Evolutionary conservation across 1,284 basidiomycete genomes (phyloP).

Genomic region (Apiotrichum veenhuisii): DNA sequence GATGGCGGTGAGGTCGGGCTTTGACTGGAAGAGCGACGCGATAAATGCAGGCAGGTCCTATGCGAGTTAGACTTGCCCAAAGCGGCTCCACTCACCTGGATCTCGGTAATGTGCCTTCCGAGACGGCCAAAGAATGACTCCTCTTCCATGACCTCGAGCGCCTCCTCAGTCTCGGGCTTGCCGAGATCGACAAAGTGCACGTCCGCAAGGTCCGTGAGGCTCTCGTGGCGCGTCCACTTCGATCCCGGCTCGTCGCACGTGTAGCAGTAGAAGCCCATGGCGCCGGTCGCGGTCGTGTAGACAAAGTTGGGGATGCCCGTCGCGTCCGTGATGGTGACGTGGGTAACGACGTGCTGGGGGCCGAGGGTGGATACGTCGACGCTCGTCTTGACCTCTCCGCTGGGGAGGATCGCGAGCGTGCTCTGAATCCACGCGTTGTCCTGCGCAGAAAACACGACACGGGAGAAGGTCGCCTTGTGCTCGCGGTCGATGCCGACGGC

Average conservation of each 20-base stretch:
- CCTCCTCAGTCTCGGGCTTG: slow-evolving; percentile 57
- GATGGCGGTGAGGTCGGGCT: neutral
- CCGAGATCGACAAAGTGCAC: slow-evolving; percentile 76
- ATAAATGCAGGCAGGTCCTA: slow-evolving; percentile 71
- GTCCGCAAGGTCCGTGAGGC: slow-evolving; percentile 62
- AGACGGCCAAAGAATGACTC: slow-evolving; percentile 62
- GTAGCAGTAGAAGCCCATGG: slow-evolving; percentile 51
- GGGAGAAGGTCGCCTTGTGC: slow-evolving; percentile 52
- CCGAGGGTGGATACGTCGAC: slow-evolving; percentile 16
- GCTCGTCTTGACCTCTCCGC: neutral
- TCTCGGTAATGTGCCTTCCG: slow-evolving; percentile 60
- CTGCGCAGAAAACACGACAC: slow-evolving; percentile 67
- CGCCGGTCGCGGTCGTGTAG: slow-evolving; percentile 68
- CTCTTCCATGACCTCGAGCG: slow-evolving; percentile 50
- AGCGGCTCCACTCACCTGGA: slow-evolving; percentile 54
- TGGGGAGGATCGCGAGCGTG: slow-evolving; percentile 4
- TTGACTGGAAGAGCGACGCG: slow-evolving; percentile 20
- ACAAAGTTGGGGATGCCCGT: neutral
- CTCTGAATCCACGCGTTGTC: slow-evolving; percentile 6
- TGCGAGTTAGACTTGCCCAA: neutral
- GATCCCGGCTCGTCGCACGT: neutral
- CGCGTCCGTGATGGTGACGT: slow-evolving; percentile 56
- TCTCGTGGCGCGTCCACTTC: slow-evolving; percentile 80
- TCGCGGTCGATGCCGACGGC: slow-evolving; percentile 7
- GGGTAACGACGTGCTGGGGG: slow-evolving; percentile 40